Evolutionary conservation across 2,329 filamentous ascomycete species (phyloP).

Genomic region (Phyllachora maydis): DNA sequence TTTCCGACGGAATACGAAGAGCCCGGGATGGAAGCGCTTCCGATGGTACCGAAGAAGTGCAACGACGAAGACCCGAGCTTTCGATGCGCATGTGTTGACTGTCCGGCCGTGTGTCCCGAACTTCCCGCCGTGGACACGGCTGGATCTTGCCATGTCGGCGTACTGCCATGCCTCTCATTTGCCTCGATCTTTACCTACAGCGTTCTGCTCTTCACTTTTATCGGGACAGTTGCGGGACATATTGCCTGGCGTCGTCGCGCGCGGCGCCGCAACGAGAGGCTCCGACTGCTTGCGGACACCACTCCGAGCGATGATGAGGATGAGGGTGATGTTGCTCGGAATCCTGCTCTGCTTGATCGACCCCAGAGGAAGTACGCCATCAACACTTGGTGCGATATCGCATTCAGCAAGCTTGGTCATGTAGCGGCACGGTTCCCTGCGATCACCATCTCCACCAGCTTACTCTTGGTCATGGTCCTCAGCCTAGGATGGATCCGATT

Average conservation of each 20-base stretch:
- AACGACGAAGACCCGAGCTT: constrained; percentile 80
- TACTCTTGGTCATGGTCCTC: constrained; percentile 58
- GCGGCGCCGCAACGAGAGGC: constrained; percentile 55
- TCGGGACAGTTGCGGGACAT: constrained; percentile 49
- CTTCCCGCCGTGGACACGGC: constrained; percentile 54
- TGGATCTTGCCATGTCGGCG: constrained; percentile 61
- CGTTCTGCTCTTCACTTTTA: constrained; percentile 46
- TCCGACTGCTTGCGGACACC: constrained; percentile 73
- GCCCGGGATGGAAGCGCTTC: constrained; percentile 53
- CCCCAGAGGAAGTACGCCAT: constrained; percentile 63
- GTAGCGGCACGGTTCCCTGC: constrained; percentile 65
- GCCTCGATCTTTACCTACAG: constrained; percentile 76
- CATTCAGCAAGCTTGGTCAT: constrained; percentile 66
- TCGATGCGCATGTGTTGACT: constrained; percentile 86
- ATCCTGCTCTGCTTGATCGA: constrained; percentile 56
- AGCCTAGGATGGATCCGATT: constrained; percentile 82
- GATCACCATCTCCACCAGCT: constrained; percentile 56
- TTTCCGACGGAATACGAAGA: constrained; percentile 48
- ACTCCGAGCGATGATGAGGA: constrained; percentile 82
- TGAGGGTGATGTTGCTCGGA: constrained; percentile 66
- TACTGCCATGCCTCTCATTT: constrained; percentile 85
- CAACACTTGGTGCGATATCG: constrained; percentile 62
- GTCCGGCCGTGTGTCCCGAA: constrained; percentile 64
- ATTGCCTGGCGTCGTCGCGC: constrained; percentile 56
- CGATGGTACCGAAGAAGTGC: too few relatives aligned